Evolutionary conservation across 177 flowering plant genomes (phyloP).

Genomic region (Vitis hybrid): DNA sequence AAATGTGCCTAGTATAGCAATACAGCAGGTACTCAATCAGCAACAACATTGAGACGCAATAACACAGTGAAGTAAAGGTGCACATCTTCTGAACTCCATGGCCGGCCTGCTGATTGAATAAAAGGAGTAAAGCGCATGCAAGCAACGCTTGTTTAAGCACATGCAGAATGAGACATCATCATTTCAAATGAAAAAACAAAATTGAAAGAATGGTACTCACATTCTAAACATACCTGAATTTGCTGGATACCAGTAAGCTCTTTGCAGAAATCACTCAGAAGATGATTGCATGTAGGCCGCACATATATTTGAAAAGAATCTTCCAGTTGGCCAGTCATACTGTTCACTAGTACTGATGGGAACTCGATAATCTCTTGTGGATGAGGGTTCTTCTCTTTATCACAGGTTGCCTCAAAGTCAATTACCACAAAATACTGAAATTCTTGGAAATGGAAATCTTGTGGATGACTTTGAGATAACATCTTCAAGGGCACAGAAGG

Average conservation of each 20-base stretch:
- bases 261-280: constrained; percentile 87
- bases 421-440: constrained; percentile 96
- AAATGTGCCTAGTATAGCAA: too few species aligned
- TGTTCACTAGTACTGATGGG: constrained; percentile 88
- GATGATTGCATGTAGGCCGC: constrained; percentile 78
- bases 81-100: too few species aligned
- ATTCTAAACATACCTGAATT: constrained; percentile 58
- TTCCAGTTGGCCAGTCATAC: constrained; percentile 81
- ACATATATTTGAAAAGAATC: constrained; percentile 88
- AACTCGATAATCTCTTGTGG: constrained; percentile 99
- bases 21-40: too few species aligned
- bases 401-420: constrained; percentile 98
- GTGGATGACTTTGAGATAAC: constrained; percentile 46
- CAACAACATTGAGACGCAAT: too few species aligned
- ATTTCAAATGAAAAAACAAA: not conserved
- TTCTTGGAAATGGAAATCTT: constrained; percentile 60
- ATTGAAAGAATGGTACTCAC: not conserved
- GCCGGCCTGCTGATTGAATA: too few species aligned
- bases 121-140: too few species aligned
- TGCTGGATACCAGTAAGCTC: constrained; percentile 98
- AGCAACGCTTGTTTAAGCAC: too few species aligned
- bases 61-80: too few species aligned
- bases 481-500: constrained; percentile 34
- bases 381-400: constrained; percentile 73
- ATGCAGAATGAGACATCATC: too few species aligned